Conservation (phyloP, 83 land plant genomes). For the Isoetes engelmannii region DNA sequence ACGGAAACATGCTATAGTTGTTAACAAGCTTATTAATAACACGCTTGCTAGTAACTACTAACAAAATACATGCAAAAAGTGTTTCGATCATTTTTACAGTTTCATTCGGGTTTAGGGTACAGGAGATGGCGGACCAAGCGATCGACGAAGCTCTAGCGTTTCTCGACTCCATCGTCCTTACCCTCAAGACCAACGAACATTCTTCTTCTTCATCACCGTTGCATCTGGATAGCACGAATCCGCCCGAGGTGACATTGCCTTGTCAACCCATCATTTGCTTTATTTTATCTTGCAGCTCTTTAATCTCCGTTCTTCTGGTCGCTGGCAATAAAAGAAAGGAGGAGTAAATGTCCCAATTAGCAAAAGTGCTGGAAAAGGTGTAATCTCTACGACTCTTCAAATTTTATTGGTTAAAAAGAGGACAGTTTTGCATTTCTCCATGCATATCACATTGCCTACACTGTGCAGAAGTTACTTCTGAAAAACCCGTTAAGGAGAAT, state of each 20-base stretch:
- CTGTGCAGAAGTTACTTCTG: conserved; percentile 9
- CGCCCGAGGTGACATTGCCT: not conserved
- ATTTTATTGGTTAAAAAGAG: not conserved
- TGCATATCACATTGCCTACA: not conserved
- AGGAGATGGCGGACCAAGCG: not conserved
- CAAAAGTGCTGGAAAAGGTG: not conserved
- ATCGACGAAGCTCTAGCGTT: conserved; percentile 25
- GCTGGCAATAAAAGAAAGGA: not conserved
- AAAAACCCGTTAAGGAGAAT: not conserved
- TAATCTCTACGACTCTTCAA: not conserved
- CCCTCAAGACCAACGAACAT: conserved; percentile 6
- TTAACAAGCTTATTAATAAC: no score
- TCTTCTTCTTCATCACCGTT: not conserved
- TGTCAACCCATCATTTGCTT: conserved; percentile 1
- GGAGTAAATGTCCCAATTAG: not conserved
- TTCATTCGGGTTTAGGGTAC: not conserved
- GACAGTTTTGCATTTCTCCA: conserved; percentile 6
- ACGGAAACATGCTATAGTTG: no score
- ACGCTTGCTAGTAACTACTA: no score
- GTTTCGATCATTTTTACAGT: no score
- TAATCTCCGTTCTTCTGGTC: not conserved
- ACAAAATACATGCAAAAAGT: no score
- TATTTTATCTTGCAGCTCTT: not conserved
- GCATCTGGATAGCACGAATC: no score
- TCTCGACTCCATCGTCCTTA: conserved; percentile 17